These are phyloP conservation scores for Microthyrium microscopicum DNA, from an alignment of 2,329 filamentous ascomycete species.

Conservation along the genomic window DNA sequence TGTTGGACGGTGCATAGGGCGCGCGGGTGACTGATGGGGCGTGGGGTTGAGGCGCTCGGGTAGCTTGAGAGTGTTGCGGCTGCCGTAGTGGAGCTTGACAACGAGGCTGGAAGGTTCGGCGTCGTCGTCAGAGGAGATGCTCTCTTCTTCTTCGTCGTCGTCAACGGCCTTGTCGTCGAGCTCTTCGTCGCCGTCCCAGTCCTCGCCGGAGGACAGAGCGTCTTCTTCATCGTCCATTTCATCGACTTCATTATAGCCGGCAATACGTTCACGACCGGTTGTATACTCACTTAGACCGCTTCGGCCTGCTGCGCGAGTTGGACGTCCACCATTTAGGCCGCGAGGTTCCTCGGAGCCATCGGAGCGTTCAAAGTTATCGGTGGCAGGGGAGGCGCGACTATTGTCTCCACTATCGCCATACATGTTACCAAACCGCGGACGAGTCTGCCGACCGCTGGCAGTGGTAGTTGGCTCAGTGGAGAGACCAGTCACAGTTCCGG, in stretches of 20 bases:
- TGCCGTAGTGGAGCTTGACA: constrained; percentile 44
- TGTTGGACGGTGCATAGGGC: no score
- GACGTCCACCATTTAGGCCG: constrained; percentile 25
- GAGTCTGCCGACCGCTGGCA: constrained; percentile 73
- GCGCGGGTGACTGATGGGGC: no score
- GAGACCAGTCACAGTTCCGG: constrained; percentile 55
- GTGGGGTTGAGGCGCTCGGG: no score
- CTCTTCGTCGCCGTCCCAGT: constrained; percentile 59
- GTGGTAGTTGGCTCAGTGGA: constrained; percentile 50
- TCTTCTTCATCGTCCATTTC: constrained; percentile 53
- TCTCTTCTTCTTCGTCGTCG: constrained; percentile 35
- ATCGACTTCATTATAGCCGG: constrained; percentile 42
- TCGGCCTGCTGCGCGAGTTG: constrained; percentile 20
- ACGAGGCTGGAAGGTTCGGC: constrained; percentile 42
- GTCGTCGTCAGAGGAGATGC: constrained; percentile 17
- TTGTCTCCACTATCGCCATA: constrained; percentile 37
- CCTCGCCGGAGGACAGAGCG: constrained; percentile 38
- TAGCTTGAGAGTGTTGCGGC: no score
- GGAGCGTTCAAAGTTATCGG: constrained; percentile 26
- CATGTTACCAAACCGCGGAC: constrained; percentile 44
- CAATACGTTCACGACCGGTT: constrained; percentile 31
- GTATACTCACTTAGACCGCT: constrained; percentile 16
- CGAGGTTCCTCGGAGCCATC: constrained; percentile 30
- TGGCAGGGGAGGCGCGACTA: constrained; percentile 24
- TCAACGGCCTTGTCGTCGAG: constrained; percentile 44